These are phyloP conservation scores for Fusarium sp. DNA, from an alignment of 2,329 filamentous ascomycete species.

Conservation along the genomic window DNA sequence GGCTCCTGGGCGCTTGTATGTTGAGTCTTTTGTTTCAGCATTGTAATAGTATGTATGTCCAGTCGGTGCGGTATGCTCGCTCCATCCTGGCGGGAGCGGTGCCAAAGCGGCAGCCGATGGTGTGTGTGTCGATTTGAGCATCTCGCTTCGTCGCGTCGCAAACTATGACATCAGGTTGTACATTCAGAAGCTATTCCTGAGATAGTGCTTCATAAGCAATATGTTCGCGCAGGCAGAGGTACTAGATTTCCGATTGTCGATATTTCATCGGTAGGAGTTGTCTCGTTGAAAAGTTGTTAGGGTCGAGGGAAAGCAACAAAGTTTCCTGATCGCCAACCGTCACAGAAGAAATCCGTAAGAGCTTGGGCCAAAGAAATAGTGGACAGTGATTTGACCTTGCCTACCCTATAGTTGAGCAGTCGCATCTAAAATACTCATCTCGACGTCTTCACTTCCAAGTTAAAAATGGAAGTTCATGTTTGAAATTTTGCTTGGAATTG, in stretches of 20 bases:
- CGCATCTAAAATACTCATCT: not conserved
- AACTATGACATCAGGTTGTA: slow-evolving; percentile 22
- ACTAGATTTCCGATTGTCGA: not conserved
- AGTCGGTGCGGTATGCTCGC: slow-evolving; percentile 89
- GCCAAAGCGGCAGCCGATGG: slow-evolving; percentile 59
- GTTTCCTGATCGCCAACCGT: not conserved
- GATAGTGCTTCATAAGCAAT: not conserved
- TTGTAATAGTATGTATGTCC: slow-evolving; percentile 93
- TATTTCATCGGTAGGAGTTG: not conserved
- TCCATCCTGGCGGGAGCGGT: slow-evolving; percentile 83
- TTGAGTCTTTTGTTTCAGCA: slow-evolving; percentile 81
- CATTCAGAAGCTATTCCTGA: no score
- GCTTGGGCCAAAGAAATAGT: slow-evolving; percentile 21
- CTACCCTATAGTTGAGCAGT: slow-evolving; percentile 14
- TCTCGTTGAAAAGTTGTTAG: not conserved
- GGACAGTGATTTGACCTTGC: not conserved
- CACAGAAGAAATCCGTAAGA: slow-evolving; percentile 9
- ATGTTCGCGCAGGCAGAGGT: not conserved
- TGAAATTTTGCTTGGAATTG: not conserved
- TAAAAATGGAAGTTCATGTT: not conserved
- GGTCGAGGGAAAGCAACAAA: not conserved
- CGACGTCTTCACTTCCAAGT: not conserved
- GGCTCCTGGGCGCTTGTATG: slow-evolving; percentile 78
- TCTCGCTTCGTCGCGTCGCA: slow-evolving; percentile 45
- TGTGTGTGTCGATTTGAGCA: slow-evolving; percentile 83